These are phyloP conservation scores for Monosporascus sp. DNA, from an alignment of 2,329 filamentous ascomycete genomes.

Conservation along the genomic window DNA sequence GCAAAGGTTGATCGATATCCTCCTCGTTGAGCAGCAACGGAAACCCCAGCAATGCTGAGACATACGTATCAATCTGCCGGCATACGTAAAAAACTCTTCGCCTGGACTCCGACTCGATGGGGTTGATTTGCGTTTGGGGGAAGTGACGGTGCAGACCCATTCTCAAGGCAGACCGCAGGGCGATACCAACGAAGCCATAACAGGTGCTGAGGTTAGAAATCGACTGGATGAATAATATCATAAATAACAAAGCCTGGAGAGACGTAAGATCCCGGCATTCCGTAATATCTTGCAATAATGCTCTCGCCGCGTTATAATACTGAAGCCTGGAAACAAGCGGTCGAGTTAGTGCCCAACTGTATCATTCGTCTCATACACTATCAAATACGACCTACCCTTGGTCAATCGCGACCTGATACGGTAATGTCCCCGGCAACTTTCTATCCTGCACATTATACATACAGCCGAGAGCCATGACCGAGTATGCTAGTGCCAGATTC, in stretches of 20 bases:
- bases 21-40: constrained; percentile 58
- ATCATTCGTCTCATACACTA: neutral
- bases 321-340: constrained; percentile 50
- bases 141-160: constrained; percentile 74
- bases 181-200: constrained; percentile 76
- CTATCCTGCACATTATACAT: constrained; percentile 42
- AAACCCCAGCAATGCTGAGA: constrained; percentile 62
- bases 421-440: constrained; percentile 13
- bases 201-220: constrained; percentile 74
- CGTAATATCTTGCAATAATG: constrained; percentile 59
- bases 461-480: constrained; percentile 55
- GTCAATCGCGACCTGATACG: constrained; percentile 39
- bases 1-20: constrained; percentile 62
- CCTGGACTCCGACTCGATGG: constrained; percentile 59
- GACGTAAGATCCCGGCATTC: constrained; percentile 70
- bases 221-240: constrained; percentile 75
- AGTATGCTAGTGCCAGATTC: constrained; percentile 55
- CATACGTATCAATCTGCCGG: constrained; percentile 65
- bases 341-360: constrained; percentile 13
- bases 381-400: constrained; percentile 41
- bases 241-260: constrained; percentile 70
- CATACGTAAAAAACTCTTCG: constrained; percentile 63
- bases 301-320: constrained; percentile 65
- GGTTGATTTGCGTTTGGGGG: constrained; percentile 54
- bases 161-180: constrained; percentile 66